These are phyloP conservation scores for Tolypocladium ophioglossoides DNA, from an alignment of 2,329 filamentous ascomycete species.

Conservation along the genomic window DNA sequence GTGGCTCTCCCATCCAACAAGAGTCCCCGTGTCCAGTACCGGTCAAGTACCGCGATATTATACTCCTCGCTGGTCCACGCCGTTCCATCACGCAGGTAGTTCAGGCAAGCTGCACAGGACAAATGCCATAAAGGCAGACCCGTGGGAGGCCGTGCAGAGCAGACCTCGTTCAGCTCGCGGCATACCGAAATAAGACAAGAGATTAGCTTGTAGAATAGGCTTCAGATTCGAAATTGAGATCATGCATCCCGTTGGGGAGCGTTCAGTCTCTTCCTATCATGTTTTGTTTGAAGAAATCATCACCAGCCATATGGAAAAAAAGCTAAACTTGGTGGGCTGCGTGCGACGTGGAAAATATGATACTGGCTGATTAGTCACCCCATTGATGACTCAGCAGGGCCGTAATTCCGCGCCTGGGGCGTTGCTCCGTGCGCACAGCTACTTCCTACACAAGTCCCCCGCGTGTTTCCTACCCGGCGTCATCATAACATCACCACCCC, in stretches of 20 bases:
- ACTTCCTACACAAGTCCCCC: slow-evolving; percentile 1
- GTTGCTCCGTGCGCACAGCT: background rate
- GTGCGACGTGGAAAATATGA: background rate
- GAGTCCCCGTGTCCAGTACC: background rate
- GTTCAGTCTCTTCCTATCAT: slow-evolving; percentile 64
- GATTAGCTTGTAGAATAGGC: slow-evolving; percentile 19
- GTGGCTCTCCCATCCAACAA: background rate
- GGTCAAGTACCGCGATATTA: background rate
- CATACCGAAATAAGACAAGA: background rate
- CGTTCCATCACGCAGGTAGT: background rate
- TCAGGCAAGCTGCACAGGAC: background rate
- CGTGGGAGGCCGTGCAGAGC: background rate
- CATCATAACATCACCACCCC: too few relatives aligned
- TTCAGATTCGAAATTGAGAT: slow-evolving; percentile 56
- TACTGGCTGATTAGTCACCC: background rate
- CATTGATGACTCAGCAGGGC: background rate
- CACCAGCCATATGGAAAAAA: slow-evolving; percentile 38
- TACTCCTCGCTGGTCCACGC: background rate
- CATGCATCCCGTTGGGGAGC: slow-evolving; percentile 42
- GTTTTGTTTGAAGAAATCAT: slow-evolving; percentile 45
- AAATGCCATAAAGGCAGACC: background rate
- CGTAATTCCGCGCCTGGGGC: background rate
- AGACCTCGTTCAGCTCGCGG: background rate
- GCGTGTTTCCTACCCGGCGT: background rate
- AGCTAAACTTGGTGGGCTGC: slow-evolving; percentile 1